Percentiles rank a stretch among this genome's conserved stretches.
These are phyloP conservation scores for Achlya hypogyna DNA, from an alignment of 352 stramenopile genomes.

Conservation along the genomic window DNA sequence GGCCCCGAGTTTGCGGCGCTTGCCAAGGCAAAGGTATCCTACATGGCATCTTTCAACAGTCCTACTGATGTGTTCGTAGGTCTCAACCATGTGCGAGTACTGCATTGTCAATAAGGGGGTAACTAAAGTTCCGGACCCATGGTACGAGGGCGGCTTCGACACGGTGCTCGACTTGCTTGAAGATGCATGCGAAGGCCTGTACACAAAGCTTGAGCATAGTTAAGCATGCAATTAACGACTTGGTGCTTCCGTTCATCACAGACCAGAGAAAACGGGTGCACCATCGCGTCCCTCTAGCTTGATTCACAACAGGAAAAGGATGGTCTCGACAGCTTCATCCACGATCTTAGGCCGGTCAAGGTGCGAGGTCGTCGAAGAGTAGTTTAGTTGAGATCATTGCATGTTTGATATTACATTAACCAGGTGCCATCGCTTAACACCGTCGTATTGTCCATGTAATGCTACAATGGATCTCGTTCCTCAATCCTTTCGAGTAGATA, in stretches of 20 bases:
- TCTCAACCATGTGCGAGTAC: constrained; percentile 77
- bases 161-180: constrained; percentile 83
- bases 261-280: no score
- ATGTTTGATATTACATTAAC: constrained; percentile 69
- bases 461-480: constrained; percentile 1
- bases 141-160: constrained; percentile 86
- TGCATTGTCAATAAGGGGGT: constrained; percentile 56
- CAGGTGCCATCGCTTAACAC: constrained; percentile 88
- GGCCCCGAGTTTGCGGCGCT: constrained; percentile 40
- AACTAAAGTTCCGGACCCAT: constrained; percentile 66
- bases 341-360: no score
- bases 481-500: constrained; percentile 19
- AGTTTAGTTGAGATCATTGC: background rate
- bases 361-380: background rate
- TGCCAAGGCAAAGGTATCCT: constrained; percentile 42
- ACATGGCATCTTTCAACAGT: background rate
- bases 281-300: no score
- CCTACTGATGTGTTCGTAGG: constrained; percentile 30
- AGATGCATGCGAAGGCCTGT: constrained; percentile 75
- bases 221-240: constrained; percentile 1
- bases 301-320: no score
- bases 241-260: no score
- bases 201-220: constrained; percentile 32
- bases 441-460: constrained; percentile 89
- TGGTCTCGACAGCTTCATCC: no score